Percentiles rank a stretch among this genome's conserved stretches.
These are phyloP conservation scores for Bruguiera hainesii DNA, from an alignment of 441 rosid genomes.

Conservation along the genomic window DNA sequence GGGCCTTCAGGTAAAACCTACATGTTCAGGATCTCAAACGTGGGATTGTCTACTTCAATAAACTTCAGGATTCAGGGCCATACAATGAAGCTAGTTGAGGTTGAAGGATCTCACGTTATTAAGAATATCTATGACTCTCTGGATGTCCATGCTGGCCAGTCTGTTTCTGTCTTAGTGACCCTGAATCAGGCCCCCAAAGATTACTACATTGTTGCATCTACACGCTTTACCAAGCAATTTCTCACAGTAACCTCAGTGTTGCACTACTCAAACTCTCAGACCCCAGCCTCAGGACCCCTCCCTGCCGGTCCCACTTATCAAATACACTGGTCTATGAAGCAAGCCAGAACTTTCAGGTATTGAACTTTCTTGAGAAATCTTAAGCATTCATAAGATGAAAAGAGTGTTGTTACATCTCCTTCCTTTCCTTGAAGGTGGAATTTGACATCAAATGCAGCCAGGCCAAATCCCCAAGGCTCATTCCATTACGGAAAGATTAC, in stretches of 20 bases:
- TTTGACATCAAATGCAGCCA: conserved; percentile 88
- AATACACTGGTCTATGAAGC: conserved; percentile 71
- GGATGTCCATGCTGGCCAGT: conserved; percentile 90
- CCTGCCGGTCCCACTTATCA: conserved; percentile 55
- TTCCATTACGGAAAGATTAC: conserved; percentile 73
- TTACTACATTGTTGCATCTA: conserved; percentile 72
- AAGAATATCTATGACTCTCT: conserved; percentile 73
- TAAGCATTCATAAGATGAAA: no score
- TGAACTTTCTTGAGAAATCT: not conserved
- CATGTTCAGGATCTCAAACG: conserved; percentile 81
- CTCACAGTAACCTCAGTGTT: conserved; percentile 57
- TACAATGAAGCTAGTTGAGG: conserved; percentile 72
- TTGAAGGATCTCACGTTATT: conserved; percentile 86
- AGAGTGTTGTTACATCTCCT: not conserved
- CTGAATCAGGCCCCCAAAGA: conserved; percentile 69
- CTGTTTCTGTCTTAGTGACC: conserved; percentile 66
- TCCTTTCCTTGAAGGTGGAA: conserved; percentile 59
- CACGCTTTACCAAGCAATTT: conserved; percentile 46
- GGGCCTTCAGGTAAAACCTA: conserved; percentile 65
- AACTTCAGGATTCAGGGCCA: conserved; percentile 94
- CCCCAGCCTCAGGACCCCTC: conserved; percentile 55
- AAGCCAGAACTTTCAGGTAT: conserved; percentile 83
- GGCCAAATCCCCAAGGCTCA: conserved; percentile 97
- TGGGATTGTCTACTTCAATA: conserved; percentile 62
- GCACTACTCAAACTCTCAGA: conserved; percentile 58